Evolutionary conservation across 148 eudicot species (phyloP).

Genomic region (Vaccinium myrtillus): DNA sequence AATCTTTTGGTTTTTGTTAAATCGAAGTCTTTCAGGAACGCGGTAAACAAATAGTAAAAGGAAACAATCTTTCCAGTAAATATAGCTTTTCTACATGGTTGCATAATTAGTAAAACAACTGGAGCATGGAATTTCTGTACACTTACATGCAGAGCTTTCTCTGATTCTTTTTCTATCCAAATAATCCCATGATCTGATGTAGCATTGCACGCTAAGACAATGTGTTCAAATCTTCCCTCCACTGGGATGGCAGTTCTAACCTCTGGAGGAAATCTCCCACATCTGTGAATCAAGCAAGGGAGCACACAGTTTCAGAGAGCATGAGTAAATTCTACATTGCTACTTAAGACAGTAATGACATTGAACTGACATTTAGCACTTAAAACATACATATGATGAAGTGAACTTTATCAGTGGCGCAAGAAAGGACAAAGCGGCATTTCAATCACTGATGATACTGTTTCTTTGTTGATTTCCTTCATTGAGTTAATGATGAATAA

Average conservation of each 20-base stretch:
- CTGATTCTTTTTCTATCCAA: constrained; percentile 82
- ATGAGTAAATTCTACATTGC: neutral
- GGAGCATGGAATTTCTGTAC: neutral
- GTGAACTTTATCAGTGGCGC: neutral
- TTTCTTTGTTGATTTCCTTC: neutral
- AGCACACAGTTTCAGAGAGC: neutral
- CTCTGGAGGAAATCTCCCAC: constrained; percentile 35
- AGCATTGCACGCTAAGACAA: constrained; percentile 84
- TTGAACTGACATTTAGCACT: neutral
- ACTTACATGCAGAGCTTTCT: constrained; percentile 27
- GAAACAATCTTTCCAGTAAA: neutral
- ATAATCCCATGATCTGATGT: constrained; percentile 88
- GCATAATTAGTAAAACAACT: neutral
- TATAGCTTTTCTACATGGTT: neutral
- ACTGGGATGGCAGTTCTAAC: constrained; percentile 33
- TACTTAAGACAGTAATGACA: neutral
- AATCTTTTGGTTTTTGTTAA: neutral
- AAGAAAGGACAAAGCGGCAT: neutral
- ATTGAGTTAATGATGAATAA: neutral
- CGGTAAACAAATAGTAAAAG: neutral
- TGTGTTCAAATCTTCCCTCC: constrained; percentile 94
- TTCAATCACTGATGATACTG: neutral
- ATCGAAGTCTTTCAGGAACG: neutral
- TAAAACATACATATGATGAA: neutral
- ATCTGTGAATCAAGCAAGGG: constrained; percentile 16